Percentiles rank a stretch among this genome's conserved stretches.
phyloP scores from a whole-genome alignment of 1,284 basidiomycete species.

The Pseudozyma flocculosa region DNA sequence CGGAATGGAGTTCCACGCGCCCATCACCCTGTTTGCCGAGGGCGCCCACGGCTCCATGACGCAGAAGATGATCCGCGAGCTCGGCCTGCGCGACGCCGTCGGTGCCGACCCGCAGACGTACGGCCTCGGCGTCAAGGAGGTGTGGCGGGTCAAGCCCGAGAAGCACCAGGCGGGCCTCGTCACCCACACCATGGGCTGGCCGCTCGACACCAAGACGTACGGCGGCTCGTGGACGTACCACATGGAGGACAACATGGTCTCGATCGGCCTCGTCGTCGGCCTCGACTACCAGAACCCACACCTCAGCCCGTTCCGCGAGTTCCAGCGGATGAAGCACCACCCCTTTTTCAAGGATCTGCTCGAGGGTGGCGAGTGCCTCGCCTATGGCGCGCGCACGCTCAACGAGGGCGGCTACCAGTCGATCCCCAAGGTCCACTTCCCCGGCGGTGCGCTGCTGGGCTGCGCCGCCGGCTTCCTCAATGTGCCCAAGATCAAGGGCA shows the following conservation, averaged over 20 bases:
- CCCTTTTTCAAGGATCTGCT: conserved; percentile 83
- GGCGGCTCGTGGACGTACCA: conserved; percentile 95
- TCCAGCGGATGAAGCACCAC: conserved; percentile 97
- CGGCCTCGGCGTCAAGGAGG: conserved; percentile 94
- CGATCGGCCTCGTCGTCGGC: conserved; percentile 87
- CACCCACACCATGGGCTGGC: conserved; percentile 93
- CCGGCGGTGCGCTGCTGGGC: conserved; percentile 90
- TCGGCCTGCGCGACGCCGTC: conserved; percentile 69
- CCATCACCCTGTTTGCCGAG: conserved; percentile 91
- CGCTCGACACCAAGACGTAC: conserved; percentile 80
- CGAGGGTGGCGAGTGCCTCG: conserved; percentile 74
- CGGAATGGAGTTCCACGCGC: conserved; percentile 93
- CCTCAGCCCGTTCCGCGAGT: conserved; percentile 85
- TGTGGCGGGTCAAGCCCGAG: conserved; percentile 83
- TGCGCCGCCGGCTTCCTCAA: conserved; percentile 95
- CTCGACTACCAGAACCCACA: conserved; percentile 95
- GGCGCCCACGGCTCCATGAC: conserved; percentile 91
- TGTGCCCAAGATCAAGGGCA: conserved; percentile 98
- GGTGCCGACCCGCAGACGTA: conserved; percentile 89
- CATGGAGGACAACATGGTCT: conserved; percentile 89
- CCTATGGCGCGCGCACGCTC: conserved; percentile 86
- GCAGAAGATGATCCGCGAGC: conserved; percentile 76
- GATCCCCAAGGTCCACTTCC: conserved; percentile 87
- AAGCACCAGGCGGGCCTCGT: conserved; percentile 81
- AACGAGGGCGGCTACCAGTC: conserved; percentile 95